Conservation (phyloP, 2,329 filamentous ascomycete species). For the Alternaria brassicae region DNA sequence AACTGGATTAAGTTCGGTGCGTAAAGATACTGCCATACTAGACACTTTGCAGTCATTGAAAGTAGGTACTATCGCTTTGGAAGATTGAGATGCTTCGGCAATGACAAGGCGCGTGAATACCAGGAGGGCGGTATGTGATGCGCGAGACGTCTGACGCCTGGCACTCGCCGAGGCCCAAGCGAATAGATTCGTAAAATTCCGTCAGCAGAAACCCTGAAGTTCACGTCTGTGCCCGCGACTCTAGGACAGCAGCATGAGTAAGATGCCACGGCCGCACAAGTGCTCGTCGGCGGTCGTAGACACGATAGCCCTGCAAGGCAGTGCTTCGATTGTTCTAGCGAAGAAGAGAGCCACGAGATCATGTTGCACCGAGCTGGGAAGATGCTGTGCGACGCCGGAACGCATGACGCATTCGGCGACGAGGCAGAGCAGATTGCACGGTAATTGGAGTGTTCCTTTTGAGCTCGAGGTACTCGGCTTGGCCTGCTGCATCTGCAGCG, state of each 20-base stretch:
- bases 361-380: slow-evolving; percentile 3
- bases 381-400: slow-evolving; percentile 1
- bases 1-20: neutral
- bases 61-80: neutral
- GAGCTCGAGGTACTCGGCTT: slow-evolving; percentile 4
- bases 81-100: neutral
- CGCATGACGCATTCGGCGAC: slow-evolving; percentile 1
- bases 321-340: slow-evolving; percentile 9
- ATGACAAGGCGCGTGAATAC: slow-evolving; percentile 21
- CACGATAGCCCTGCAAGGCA: slow-evolving; percentile 3
- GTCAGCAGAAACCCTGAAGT: slow-evolving; percentile 36
- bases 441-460: neutral
- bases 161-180: slow-evolving; percentile 19
- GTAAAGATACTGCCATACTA: neutral
- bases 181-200: slow-evolving; percentile 37
- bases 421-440: slow-evolving; percentile 12
- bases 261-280: neutral
- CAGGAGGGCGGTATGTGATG: slow-evolving; percentile 35
- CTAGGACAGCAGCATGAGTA: slow-evolving; percentile 7
- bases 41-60: neutral
- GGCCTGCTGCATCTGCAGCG: slow-evolving; percentile 1
- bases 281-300: neutral
- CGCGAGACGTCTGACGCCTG: slow-evolving; percentile 43
- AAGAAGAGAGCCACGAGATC: slow-evolving; percentile 28
- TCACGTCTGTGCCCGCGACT: slow-evolving; percentile 24